Conservation (phyloP, 371 early-diverging fungal species). For the Rhizopus microsporus region DNA sequence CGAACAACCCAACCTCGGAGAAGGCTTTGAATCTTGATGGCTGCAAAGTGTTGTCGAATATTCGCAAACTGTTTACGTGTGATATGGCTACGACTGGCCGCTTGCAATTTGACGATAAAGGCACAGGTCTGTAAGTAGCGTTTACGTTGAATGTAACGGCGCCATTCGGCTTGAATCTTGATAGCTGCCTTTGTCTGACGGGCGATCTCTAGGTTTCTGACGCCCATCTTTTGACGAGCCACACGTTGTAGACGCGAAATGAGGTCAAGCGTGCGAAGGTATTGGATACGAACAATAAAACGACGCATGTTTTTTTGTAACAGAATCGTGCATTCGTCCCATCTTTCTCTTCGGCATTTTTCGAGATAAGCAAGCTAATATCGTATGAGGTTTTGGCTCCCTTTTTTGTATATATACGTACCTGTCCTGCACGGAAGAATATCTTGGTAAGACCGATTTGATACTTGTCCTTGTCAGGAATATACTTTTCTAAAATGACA, state of each 20-base stretch:
- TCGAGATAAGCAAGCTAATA: constrained; percentile 83
- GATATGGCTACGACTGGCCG: constrained; percentile 53
- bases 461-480: constrained; percentile 83
- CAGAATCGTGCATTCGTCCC: constrained; percentile 78
- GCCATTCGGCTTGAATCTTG: constrained; percentile 71
- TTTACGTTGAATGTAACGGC: constrained; percentile 69
- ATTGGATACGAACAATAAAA: constrained; percentile 70
- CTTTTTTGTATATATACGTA: constrained; percentile 10
- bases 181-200: constrained; percentile 78
- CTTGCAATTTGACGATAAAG: constrained; percentile 46
- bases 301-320: constrained; percentile 91
- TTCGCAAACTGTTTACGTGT: constrained; percentile 55
- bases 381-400: background rate
- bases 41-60: constrained; percentile 67
- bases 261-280: constrained; percentile 60
- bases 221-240: constrained; percentile 67
- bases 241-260: constrained; percentile 62
- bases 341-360: constrained; percentile 81
- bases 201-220: constrained; percentile 47
- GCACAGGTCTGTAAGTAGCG: constrained; percentile 38
- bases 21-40: constrained; percentile 74
- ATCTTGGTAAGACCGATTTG: constrained; percentile 97
- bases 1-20: constrained; percentile 69
- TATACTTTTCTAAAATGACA: constrained; percentile 68
- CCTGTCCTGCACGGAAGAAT: constrained; percentile 98